Base-by-base conservation (phyloP, 352 stramenopile species). In the Phytophthora lateralis region DNA sequence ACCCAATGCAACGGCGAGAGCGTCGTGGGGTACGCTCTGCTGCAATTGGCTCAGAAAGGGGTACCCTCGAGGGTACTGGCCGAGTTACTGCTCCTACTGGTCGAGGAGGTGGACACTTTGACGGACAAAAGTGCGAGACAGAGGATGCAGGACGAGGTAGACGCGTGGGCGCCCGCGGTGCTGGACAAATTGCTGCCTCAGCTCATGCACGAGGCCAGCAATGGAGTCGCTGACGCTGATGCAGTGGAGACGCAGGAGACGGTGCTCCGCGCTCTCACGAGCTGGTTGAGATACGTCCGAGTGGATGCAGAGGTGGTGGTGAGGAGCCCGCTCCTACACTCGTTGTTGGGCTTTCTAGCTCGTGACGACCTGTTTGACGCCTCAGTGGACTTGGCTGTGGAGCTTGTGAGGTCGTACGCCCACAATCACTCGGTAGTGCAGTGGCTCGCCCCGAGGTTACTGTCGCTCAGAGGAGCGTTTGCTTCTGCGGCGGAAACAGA, bases 291-390 rank as follows among this genome's bases (percentile, higher is more conserved):
- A 2, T 88, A 82, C 46, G 67, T 78, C n/a, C 69, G 42, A 18
- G 73, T 93, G 21, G 47, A 52, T 8, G 39, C 81, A 0, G 60
- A 68, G 0, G 59, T 80, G 12, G 75, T 90, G 29, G 64, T 89
- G 12, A 66, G 71, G 38, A 96, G 92, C 59, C 71, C 82, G 9
- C 55, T 96, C 27, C 39, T 93, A 44, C 84, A 90, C 57, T 88
- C 82, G 24, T 59, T 93, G 29, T 24, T 89, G 2, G 68, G 59
- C 32, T 93, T 93, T 50, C 49, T 94, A 11, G 63, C 58, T 17
- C 72, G 83, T 32, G 85, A 91, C 26, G 86, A 94, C 29, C 69
- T 97, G 7, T 96, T 96, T 47, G 89, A 97, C 49, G 83, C 76
- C 2, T 66, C 82, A 8, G 85, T 96, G 7, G 90, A 97, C 48